Evolutionary conservation across 352 stramenopile genomes (phyloP).

Genomic region (Globisporangium canariense): DNA sequence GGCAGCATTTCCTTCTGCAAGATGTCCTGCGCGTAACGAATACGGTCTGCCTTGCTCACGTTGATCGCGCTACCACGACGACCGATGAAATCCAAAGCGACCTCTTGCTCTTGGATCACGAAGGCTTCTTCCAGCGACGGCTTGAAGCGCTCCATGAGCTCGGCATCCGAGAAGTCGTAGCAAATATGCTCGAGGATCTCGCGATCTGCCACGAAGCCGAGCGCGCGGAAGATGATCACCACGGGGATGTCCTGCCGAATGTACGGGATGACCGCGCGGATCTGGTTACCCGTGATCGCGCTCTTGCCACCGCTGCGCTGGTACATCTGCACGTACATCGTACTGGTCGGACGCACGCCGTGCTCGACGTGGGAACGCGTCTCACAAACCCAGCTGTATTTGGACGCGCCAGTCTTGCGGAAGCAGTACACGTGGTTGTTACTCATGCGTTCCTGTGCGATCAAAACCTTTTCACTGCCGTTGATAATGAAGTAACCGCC

Average conservation of each 20-base stretch:
- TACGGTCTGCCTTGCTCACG: slow-evolving; percentile 97
- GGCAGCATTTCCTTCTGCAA: slow-evolving; percentile 99
- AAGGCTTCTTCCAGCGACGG: slow-evolving; percentile 98
- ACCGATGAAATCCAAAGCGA: slow-evolving; percentile 99
- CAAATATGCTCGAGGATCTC: slow-evolving; percentile 99
- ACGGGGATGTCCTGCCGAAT: slow-evolving; percentile 98
- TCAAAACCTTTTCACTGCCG: slow-evolving; percentile 97
- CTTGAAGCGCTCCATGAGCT: slow-evolving; percentile 99
- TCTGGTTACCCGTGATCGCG: slow-evolving; percentile 97
- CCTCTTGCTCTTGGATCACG: slow-evolving; percentile 97
- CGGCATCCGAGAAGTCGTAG: slow-evolving; percentile 96
- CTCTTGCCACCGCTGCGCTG: slow-evolving; percentile 92
- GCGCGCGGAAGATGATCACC: slow-evolving; percentile 98
- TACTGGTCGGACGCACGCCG: slow-evolving; percentile 92
- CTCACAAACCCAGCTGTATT: slow-evolving; percentile 96
- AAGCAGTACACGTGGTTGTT: slow-evolving; percentile 99
- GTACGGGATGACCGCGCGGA: slow-evolving; percentile 97
- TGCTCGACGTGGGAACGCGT: slow-evolving; percentile 97
- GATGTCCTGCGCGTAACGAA: slow-evolving; percentile 98
- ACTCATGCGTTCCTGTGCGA: slow-evolving; percentile 99
- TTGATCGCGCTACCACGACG: slow-evolving; percentile 93
- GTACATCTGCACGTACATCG: slow-evolving; percentile 99
- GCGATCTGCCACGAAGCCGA: slow-evolving; percentile 95
- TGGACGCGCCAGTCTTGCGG: slow-evolving; percentile 96
- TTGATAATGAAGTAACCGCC: slow-evolving; percentile 99